Evolutionary conservation across 2,329 filamentous ascomycete genomes (phyloP).

Genomic region (Nothophoma quercina): DNA sequence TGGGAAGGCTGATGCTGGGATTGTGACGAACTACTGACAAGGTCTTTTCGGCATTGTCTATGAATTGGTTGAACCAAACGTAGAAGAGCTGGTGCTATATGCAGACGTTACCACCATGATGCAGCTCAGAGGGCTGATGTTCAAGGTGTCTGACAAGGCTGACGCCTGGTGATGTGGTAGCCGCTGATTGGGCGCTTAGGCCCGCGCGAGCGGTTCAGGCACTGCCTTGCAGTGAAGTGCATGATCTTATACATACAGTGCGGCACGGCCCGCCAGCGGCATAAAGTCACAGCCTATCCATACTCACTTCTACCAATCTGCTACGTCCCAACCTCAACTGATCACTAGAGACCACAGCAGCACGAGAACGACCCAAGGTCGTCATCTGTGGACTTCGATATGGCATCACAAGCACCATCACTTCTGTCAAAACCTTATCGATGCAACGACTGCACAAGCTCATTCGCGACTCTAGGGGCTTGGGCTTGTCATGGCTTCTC

Average conservation of each 20-base stretch:
- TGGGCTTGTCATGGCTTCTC: not conserved
- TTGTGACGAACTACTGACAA: constrained; percentile 11
- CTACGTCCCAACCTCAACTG: too few species aligned
- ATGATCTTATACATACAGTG: not conserved
- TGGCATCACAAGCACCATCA: not conserved
- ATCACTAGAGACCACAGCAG: too few species aligned
- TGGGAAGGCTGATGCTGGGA: constrained; percentile 9
- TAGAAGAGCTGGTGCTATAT: too few species aligned
- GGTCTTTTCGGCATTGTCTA: too few species aligned
- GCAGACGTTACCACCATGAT: too few species aligned
- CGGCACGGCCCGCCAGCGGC: not conserved
- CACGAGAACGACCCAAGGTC: too few species aligned
- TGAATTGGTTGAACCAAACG: too few species aligned
- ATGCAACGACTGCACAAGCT: not conserved
- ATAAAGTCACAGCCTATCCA: not conserved
- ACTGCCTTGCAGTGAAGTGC: not conserved
- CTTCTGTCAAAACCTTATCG: not conserved
- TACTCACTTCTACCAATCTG: too few species aligned
- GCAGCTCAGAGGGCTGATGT: not conserved
- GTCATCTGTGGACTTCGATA: too few species aligned
- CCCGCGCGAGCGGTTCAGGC: not conserved
- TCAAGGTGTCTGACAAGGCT: not conserved
- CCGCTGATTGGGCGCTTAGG: not conserved
- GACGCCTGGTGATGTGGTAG: constrained; percentile 1
- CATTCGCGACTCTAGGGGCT: not conserved